A percentile compares a stretch with the other conserved stretches of the same genome.
Conservation (phyloP, 805 yeast genomes). For the Spathaspora hagerdaliae region DNA sequence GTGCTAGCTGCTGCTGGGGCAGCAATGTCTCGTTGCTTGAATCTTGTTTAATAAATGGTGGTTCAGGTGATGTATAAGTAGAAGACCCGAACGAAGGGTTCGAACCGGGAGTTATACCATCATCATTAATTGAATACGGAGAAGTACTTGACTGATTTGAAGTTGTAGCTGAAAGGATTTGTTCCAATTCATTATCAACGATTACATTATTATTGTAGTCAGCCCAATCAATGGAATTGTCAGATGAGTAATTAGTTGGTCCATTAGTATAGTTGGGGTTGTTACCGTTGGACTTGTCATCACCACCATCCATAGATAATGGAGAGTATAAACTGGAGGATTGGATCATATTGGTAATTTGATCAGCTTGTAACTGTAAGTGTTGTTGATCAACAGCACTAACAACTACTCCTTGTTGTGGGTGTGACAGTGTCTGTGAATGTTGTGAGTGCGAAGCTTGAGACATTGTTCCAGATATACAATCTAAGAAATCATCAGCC, state of each 20-base stretch:
- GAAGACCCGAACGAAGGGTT: conserved; percentile 8
- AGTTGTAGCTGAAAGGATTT: conserved; percentile 1
- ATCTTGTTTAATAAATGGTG: conserved; percentile 2
- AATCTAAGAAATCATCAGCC: conserved; percentile 26
- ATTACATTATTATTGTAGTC: conserved; percentile 1
- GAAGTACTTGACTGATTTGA: conserved; percentile 6
- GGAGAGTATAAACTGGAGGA: conserved; percentile 3
- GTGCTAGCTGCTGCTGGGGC: neutral
- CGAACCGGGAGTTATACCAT: conserved; percentile 3
- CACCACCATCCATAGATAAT: conserved; percentile 5
- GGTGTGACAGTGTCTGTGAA: neutral
- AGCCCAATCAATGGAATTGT: conserved; percentile 1
- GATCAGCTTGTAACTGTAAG: neutral
- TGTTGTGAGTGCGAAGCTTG: neutral
- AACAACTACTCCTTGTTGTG: too few relatives aligned
- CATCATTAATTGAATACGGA: conserved; percentile 5
- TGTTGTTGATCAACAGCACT: neutral
- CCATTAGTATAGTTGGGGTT: conserved; percentile 5
- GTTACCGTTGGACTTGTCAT: neutral
- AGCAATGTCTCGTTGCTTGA: neutral
- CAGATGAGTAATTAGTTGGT: neutral
- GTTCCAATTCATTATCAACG: neutral
- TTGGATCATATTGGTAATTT: neutral
- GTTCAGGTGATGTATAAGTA: conserved; percentile 16
- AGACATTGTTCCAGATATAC: conserved; percentile 14